phyloP scores from a whole-genome alignment of 2,329 filamentous ascomycete species.

The Fusarium luffae region DNA sequence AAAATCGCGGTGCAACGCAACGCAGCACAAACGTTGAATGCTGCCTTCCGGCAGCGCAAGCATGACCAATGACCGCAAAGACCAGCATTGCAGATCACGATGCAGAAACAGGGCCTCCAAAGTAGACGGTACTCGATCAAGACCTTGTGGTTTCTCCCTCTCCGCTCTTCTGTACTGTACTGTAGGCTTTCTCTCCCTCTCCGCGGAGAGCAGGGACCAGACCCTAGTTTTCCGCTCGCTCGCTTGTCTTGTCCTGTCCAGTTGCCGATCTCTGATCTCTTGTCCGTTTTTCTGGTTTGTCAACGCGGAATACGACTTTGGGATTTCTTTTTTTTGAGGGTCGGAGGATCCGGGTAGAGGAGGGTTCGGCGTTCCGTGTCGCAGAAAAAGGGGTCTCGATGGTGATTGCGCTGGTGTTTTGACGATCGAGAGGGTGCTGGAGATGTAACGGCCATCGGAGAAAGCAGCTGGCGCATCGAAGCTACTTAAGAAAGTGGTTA shows the following conservation, averaged over 20 bases:
- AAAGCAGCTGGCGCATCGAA: slow-evolving; percentile 27
- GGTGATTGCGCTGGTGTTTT: slow-evolving; percentile 20
- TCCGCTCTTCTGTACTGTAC: neutral
- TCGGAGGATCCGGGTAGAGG: slow-evolving; percentile 4
- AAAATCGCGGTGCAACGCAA: neutral
- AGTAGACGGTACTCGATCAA: slow-evolving; percentile 28
- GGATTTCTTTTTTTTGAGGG: neutral
- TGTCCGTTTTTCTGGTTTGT: neutral
- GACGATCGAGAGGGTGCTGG: slow-evolving; percentile 24
- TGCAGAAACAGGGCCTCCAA: slow-evolving; percentile 16
- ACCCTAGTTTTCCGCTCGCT: slow-evolving; percentile 19
- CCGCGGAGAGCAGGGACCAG: slow-evolving; percentile 13
- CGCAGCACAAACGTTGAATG: slow-evolving; percentile 2
- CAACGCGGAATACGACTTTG: neutral
- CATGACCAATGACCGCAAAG: slow-evolving; percentile 20
- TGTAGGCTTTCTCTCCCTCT: neutral
- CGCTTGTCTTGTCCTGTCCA: slow-evolving; percentile 1
- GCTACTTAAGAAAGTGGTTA: slow-evolving; percentile 31
- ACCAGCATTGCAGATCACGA: slow-evolving; percentile 28
- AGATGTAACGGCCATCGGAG: slow-evolving; percentile 20
- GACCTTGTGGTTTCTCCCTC: slow-evolving; percentile 3
- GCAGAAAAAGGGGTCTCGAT: neutral
- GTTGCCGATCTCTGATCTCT: slow-evolving; percentile 23
- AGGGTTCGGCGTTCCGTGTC: neutral
- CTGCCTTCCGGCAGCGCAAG: slow-evolving; percentile 10